Percentiles rank a stretch among this genome's conserved stretches.
phyloP scores from a whole-genome alignment of 768 basidiomycete species.

The Sistotremastrum niveocremeum region DNA sequence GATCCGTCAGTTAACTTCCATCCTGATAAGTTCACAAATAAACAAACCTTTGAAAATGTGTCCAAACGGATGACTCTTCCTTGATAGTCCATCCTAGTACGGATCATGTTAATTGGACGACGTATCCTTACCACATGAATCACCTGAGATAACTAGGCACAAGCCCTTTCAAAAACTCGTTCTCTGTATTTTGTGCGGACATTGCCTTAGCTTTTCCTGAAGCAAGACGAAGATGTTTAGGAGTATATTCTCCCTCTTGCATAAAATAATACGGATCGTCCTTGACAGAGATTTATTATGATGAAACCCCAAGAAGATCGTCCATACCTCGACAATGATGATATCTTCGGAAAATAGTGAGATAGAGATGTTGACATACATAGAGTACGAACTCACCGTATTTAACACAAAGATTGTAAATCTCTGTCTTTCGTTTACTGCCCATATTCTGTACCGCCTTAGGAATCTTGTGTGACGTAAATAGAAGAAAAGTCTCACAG shows the following conservation, averaged over 20 bases:
- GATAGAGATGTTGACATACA: not conserved
- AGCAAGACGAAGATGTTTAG: slow-evolving; percentile 22
- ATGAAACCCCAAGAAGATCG: not conserved
- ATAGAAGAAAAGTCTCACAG: slow-evolving; percentile 27
- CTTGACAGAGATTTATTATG: slow-evolving; percentile 68
- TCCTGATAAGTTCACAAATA: not conserved
- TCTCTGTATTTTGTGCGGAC: slow-evolving; percentile 22
- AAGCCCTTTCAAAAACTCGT: slow-evolving; percentile 37
- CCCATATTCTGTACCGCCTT: slow-evolving; percentile 38
- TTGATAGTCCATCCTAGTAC: slow-evolving; percentile 48
- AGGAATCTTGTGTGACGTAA: not conserved
- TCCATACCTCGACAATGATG: not conserved
- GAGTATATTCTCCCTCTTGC: slow-evolving; percentile 43
- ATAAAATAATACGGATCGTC: slow-evolving; percentile 78
- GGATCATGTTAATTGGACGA: not conserved
- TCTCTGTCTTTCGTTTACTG: slow-evolving; percentile 51
- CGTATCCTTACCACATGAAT: not conserved
- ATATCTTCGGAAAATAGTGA: not conserved
- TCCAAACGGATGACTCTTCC: slow-evolving; percentile 78
- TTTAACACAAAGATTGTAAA: slow-evolving; percentile 74
- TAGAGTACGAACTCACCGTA: slow-evolving; percentile 33
- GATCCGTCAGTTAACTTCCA: slow-evolving; percentile 6
- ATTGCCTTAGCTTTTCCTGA: not conserved
- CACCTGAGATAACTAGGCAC: slow-evolving; percentile 50
- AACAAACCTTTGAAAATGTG: slow-evolving; percentile 55